Evolutionary conservation across 495 filamentous ascomycete genomes (phyloP), one percentile per base, ranked within the genome.

Genomic region (Daldinia concentrica): DNA sequence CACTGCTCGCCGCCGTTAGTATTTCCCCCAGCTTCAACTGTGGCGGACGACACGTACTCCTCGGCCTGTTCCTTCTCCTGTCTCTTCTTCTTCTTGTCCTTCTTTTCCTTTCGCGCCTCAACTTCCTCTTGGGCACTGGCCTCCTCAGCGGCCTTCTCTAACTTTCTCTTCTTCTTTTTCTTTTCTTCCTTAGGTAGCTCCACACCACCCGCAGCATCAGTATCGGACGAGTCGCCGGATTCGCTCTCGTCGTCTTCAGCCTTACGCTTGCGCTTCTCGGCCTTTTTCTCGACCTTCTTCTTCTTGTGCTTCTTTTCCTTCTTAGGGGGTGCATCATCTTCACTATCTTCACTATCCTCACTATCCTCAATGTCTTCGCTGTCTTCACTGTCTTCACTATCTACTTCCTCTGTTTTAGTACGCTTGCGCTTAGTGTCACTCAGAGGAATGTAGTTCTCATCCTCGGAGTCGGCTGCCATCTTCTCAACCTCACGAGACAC

Each of bases 1-100:
- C 86, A 89, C 64, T 83, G 78, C 66, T 81, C 83, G 8, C 52
- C 62, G 12, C 41, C 59, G 15, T 71, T 60, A 36, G 69, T 34
- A 32, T 62, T 68, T 7, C 52, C 37, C 54, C 57, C 72, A n/a
- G 57, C 58, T 52, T 50, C 68, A 12, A 43, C 32, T 29, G 43
- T 59, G 30, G 69, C 17, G 14, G 58, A 48, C 8, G 75, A 41
- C 37, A 69, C 64, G 66, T 70, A 54, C 65, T 74, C 66, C 55
- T 74, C 62, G 19, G 68, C 58, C 39, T 43, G 36, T 62, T 64
- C 62, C 63, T 74, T 73, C 50, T 69, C 71, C 52, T 72, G 69
- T 15, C 65, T 27, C 58, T 78, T 78, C 43, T 76, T 74, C 34
- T 73, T 73, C 39, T 76, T 72, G 43, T 79, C 74, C 34, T 74